phyloP scores from a whole-genome alignment of 106 monocot species.

The Acorus calamus region DNA sequence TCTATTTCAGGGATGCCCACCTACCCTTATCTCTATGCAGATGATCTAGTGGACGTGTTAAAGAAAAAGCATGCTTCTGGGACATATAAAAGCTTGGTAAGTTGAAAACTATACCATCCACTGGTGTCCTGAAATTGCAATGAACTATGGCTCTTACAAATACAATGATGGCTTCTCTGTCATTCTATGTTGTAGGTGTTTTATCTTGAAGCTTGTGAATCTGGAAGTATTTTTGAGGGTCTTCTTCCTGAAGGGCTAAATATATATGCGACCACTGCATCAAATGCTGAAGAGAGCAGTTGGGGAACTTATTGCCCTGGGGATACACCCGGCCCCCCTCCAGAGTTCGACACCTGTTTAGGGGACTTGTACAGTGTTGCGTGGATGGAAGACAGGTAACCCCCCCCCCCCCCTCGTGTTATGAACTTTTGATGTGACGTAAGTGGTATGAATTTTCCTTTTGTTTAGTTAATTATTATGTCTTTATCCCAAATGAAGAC shows the following conservation, averaged over 20 bases:
- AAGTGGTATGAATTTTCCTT: too few relatives aligned
- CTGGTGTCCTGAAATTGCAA: background rate
- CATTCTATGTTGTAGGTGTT: slow-evolving; percentile 31
- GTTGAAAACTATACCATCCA: background rate
- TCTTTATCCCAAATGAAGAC: too few relatives aligned
- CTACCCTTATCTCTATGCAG: slow-evolving; percentile 73
- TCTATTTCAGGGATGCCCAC: slow-evolving; percentile 71
- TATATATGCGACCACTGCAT: slow-evolving; percentile 76
- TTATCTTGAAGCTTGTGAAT: slow-evolving; percentile 88
- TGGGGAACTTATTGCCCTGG: slow-evolving; percentile 81
- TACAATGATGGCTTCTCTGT: too few relatives aligned
- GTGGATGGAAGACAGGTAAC: slow-evolving; percentile 94
- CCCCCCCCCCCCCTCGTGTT: too few relatives aligned
- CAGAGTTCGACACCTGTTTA: slow-evolving; percentile 56
- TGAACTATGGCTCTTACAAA: too few relatives aligned
- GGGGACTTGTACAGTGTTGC: slow-evolving; percentile 75
- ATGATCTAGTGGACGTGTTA: slow-evolving; percentile 50
- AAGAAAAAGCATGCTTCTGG: slow-evolving; percentile 63
- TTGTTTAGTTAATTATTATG: too few relatives aligned
- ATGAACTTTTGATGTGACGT: too few relatives aligned
- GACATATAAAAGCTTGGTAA: slow-evolving; percentile 81
- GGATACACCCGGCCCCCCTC: slow-evolving; percentile 32
- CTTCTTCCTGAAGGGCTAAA: slow-evolving; percentile 47
- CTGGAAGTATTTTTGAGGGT: slow-evolving; percentile 79
- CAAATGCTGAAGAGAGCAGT: slow-evolving; percentile 67